Conservation (phyloP, 148 eudicot species). For the Cornus suecica region DNA sequence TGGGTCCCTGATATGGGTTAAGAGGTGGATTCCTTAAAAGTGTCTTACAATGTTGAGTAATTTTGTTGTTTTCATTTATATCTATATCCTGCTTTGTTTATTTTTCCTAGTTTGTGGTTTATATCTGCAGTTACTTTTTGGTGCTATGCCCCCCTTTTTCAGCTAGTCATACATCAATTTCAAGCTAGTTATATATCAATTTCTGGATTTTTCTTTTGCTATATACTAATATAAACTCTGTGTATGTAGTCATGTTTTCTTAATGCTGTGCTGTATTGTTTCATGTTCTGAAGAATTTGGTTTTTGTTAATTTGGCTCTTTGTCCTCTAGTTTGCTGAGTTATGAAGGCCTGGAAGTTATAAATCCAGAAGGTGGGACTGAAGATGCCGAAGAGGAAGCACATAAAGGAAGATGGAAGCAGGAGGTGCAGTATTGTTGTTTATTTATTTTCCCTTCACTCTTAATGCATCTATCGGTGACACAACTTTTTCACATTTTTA, state of each 20-base stretch:
- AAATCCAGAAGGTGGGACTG: conserved; percentile 94
- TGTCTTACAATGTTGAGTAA: too few relatives aligned
- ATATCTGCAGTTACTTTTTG: not conserved
- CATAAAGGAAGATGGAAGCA: conserved; percentile 90
- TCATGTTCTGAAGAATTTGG: too few relatives aligned
- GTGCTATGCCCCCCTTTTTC: too few relatives aligned
- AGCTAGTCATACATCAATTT: too few relatives aligned
- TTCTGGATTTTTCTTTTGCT: too few relatives aligned
- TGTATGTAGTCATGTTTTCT: not conserved
- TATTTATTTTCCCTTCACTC: not conserved
- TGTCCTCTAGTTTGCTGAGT: conserved; percentile 49
- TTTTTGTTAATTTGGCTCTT: not conserved
- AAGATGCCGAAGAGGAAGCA: conserved; percentile 94
- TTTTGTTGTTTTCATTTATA: too few relatives aligned
- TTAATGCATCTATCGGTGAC: not conserved
- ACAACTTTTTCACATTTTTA: not conserved
- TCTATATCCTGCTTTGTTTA: too few relatives aligned
- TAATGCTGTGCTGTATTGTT: not conserved
- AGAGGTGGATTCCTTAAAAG: too few relatives aligned
- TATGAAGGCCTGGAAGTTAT: conserved; percentile 90
- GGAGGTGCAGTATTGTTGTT: conserved; percentile 45
- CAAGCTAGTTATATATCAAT: too few relatives aligned
- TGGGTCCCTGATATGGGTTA: too few relatives aligned
- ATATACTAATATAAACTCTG: not conserved
- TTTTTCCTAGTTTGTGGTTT: not conserved